A percentile compares a stretch with the other conserved stretches of the same genome.
These are phyloP conservation scores for Phylloporus gajari DNA, from an alignment of 1,284 basidiomycete species.

Conservation along the genomic window DNA sequence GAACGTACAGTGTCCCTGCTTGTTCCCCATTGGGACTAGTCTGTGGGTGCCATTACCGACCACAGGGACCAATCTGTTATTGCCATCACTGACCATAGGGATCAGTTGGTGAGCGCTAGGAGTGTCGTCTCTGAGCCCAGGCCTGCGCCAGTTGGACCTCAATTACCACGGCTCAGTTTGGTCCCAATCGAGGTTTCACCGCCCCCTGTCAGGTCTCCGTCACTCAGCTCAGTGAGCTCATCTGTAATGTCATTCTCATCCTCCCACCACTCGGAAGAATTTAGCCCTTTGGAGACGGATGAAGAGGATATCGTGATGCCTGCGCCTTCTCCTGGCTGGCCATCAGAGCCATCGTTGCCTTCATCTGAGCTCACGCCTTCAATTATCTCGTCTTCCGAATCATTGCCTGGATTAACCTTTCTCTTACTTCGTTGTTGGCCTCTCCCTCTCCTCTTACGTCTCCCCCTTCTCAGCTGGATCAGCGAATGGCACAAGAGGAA, in stretches of 20 bases:
- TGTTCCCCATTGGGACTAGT: slow-evolving; percentile 52
- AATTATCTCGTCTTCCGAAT: slow-evolving; percentile 43
- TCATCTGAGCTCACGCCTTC: slow-evolving; percentile 47
- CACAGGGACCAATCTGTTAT: slow-evolving; percentile 46
- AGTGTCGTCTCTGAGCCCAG: slow-evolving; percentile 35
- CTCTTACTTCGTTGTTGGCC: slow-evolving; percentile 44
- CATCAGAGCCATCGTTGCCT: slow-evolving; percentile 46
- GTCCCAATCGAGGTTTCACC: slow-evolving; percentile 49
- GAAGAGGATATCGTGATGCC: slow-evolving; percentile 42
- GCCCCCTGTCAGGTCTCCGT: slow-evolving; percentile 53
- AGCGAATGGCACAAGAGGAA: slow-evolving; percentile 18
- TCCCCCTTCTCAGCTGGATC: slow-evolving; percentile 32
- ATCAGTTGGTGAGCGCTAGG: slow-evolving; percentile 53
- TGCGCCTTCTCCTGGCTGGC: slow-evolving; percentile 42
- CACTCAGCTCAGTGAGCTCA: slow-evolving; percentile 61
- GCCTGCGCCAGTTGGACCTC: slow-evolving; percentile 42
- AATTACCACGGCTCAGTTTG: slow-evolving; percentile 28
- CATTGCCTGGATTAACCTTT: slow-evolving; percentile 46
- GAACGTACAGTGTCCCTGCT: slow-evolving; percentile 35
- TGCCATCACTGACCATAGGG: slow-evolving; percentile 47
- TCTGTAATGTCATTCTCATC: slow-evolving; percentile 68
- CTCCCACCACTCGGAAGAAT: slow-evolving; percentile 80
- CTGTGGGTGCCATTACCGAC: slow-evolving; percentile 49
- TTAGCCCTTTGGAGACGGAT: slow-evolving; percentile 52
- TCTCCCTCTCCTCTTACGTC: slow-evolving; percentile 47